phyloP scores from a whole-genome alignment of 352 stramenopile species.

The Phytophthora tubulina region DNA sequence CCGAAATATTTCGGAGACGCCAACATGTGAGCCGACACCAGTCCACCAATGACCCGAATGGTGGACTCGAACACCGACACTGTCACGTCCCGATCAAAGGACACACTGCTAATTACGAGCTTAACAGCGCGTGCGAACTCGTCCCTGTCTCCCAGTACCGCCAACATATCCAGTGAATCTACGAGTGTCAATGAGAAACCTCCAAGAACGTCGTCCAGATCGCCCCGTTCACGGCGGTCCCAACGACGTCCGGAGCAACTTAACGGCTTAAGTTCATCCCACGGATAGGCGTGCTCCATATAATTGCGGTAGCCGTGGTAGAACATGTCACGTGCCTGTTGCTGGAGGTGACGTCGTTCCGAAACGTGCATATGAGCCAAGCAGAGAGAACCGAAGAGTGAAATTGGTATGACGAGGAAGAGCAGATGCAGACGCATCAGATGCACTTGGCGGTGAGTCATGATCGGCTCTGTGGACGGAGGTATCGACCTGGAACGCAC shows the following conservation, averaged over 20 bases:
- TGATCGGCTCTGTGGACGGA: constrained; percentile 5
- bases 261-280: constrained; percentile 90
- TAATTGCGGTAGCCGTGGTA: constrained; percentile 91
- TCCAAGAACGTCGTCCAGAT: constrained; percentile 87
- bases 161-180: constrained; percentile 92
- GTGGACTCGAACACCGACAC: constrained; percentile 95
- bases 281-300: constrained; percentile 88
- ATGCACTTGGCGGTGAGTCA: constrained; percentile 8
- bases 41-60: constrained; percentile 92
- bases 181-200: constrained; percentile 89
- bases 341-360: constrained; percentile 69
- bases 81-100: constrained; percentile 90
- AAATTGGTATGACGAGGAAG: constrained; percentile 16
- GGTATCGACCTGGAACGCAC: constrained; percentile 16
- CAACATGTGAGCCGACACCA: constrained; percentile 93
- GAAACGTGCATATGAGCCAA: constrained; percentile 72
- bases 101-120: constrained; percentile 64
- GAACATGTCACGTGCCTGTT: constrained; percentile 89
- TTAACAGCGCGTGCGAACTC: constrained; percentile 80
- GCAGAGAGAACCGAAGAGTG: constrained; percentile 17
- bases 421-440: constrained; percentile 29
- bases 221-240: constrained; percentile 82
- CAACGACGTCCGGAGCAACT: constrained; percentile 81
- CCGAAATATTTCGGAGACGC: constrained; percentile 67
- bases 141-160: constrained; percentile 82